A percentile compares a stretch with the other conserved stretches of the same genome.
These are phyloP conservation scores for Paracorniculantispora psalliotae DNA, from an alignment of 2,329 filamentous ascomycete species.

Conservation along the genomic window DNA sequence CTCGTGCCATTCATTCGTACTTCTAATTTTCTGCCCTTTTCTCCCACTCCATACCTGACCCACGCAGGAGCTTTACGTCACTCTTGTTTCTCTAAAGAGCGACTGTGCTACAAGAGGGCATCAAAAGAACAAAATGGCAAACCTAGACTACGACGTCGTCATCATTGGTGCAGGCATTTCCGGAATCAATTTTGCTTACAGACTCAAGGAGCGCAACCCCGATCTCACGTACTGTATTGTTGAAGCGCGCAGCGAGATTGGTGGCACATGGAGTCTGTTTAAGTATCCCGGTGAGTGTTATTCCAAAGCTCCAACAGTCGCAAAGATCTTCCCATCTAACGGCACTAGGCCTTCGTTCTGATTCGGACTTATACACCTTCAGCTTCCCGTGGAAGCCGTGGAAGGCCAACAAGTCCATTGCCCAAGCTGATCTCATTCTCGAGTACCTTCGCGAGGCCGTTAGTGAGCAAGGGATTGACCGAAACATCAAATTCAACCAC, in stretches of 20 bases:
- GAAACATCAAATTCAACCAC: slow-evolving; percentile 46
- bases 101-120: too few relatives aligned
- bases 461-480: slow-evolving; percentile 46
- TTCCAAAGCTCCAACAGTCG: background rate
- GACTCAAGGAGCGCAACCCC: slow-evolving; percentile 55
- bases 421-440: slow-evolving; percentile 46
- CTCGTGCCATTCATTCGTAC: background rate
- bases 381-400: slow-evolving; percentile 69
- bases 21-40: background rate
- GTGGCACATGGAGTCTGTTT: slow-evolving; percentile 77
- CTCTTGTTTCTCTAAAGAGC: background rate
- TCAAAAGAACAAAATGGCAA: background rate
- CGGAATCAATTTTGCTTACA: slow-evolving; percentile 70
- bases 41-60: background rate
- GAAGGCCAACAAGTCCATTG: slow-evolving; percentile 47
- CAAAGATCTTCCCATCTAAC: background rate
- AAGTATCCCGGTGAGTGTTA: slow-evolving; percentile 49
- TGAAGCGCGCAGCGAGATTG: slow-evolving; percentile 61
- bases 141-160: slow-evolving; percentile 43
- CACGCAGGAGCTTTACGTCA: background rate
- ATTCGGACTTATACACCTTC: slow-evolving; percentile 58
- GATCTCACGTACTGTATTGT: slow-evolving; percentile 58
- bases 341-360: slow-evolving; percentile 53
- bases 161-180: slow-evolving; percentile 71
- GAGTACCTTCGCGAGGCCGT: slow-evolving; percentile 50